A percentile compares a stretch with the other conserved stretches of the same genome.
These are phyloP conservation scores for Hyphopichia burtonii DNA, from an alignment of 1,139 yeast species.

Conservation along the genomic window DNA sequence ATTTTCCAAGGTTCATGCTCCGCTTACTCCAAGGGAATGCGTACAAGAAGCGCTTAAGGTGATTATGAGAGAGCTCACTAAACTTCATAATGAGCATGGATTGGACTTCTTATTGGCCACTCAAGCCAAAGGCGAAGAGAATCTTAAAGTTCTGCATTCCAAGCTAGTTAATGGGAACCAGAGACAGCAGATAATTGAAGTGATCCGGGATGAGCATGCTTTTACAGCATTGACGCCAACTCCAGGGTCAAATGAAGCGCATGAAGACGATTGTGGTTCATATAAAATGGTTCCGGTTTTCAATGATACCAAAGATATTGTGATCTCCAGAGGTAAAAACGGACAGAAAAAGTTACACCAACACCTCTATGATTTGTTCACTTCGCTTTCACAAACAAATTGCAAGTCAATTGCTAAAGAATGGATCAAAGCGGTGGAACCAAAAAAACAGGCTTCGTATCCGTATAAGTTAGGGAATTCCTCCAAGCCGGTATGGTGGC, in stretches of 20 bases:
- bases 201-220: not conserved
- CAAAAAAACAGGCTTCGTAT: slow-evolving; percentile 59
- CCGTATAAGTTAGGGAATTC: slow-evolving; percentile 58
- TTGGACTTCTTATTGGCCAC: slow-evolving; percentile 3
- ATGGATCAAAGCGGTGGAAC: slow-evolving; percentile 68
- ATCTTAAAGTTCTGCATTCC: slow-evolving; percentile 4
- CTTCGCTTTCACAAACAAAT: slow-evolving; percentile 39
- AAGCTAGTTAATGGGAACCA: not conserved
- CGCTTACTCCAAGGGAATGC: not conserved
- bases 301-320: not conserved
- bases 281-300: not conserved
- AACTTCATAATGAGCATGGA: slow-evolving; percentile 1
- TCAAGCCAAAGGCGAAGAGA: not conserved
- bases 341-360: not conserved
- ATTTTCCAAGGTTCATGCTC: not conserved
- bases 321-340: not conserved
- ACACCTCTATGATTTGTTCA: slow-evolving; percentile 11
- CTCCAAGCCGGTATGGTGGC: slow-evolving; percentile 74
- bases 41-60: not conserved
- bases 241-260: not conserved
- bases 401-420: slow-evolving; percentile 65
- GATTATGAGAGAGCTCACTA: not conserved
- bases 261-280: not conserved
- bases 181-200: slow-evolving; percentile 2
- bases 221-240: not conserved